Base-by-base conservation (phyloP, 2,329 filamentous ascomycete genomes). In the Fusarium solani-melongenae region DNA sequence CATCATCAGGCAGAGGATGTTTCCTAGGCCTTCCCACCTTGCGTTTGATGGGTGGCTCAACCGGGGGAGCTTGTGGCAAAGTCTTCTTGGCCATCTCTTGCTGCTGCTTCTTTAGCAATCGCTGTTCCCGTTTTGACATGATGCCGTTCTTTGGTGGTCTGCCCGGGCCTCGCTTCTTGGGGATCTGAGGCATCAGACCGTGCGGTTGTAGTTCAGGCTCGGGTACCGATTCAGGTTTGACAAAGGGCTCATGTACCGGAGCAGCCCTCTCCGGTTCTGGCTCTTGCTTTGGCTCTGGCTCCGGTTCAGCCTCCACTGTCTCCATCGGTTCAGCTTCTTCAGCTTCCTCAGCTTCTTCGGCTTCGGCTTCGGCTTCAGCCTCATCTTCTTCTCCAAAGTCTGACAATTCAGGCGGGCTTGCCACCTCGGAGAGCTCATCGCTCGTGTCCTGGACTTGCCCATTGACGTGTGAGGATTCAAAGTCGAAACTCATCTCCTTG, bases 71-170 rank as follows among this genome's bases (percentile, higher is more conserved):
- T 67, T 86, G 86, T 9, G 87, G 85, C 34, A 86, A 74, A 6
- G 85, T 87, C 78, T 89, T 88, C 81, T 87, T 88, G 24, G 86
- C 86, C 74, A 83, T 81, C 69, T 85, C 83, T 67, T 84, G 81
- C 66, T 85, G 83, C 63, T 83, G 81, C 80, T 92, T 92, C 82
- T 92, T 90, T 9, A 91, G 86, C 56, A 91, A 81, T 20, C 90
- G 86, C 74, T 92, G 88, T 77, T 95, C 92, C 65, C 93, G 87
- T 82, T 95, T 95, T 1, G 93, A 95, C 90, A 95, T 94, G 79
- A 94, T 88, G 31, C 93, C 93, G 77, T 95, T 93, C 83, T 95
- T 95, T 0, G 93, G 93, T 22, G 93, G 93, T 62, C 93, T 86
- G n/a, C 93, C 93, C 11, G 93, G 93, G 15, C 93, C 93, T 74